Evolutionary conservation across 176 grass and related monocot genomes (phyloP).

Genomic region (Alloteropsis semialata): DNA sequence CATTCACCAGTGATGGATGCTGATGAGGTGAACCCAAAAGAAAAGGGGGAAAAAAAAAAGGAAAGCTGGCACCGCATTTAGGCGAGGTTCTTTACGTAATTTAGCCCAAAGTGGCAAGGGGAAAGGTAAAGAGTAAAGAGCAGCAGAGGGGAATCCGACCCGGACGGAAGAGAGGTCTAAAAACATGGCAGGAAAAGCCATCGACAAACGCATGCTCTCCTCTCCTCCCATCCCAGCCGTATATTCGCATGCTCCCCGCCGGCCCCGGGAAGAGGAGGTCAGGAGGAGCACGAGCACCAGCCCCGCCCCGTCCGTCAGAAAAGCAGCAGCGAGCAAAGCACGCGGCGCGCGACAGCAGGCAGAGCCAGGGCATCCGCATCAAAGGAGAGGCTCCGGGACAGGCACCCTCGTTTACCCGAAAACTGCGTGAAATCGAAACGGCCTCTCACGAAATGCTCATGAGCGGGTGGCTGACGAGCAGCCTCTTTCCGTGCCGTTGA

Average conservation of each 20-base stretch:
- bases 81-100: constrained; percentile 41
- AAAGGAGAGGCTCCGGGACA: background rate
- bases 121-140: constrained; percentile 20
- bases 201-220: background rate
- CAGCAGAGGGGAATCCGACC: constrained; percentile 29
- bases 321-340: constrained; percentile 21
- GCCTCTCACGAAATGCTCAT: constrained; percentile 9
- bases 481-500: constrained; percentile 25
- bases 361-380: background rate
- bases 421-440: background rate
- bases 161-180: constrained; percentile 14
- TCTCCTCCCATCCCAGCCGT: background rate
- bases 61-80: background rate
- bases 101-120: constrained; percentile 35
- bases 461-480: background rate
- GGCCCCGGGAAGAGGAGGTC: background rate
- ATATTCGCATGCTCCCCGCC: constrained; percentile 19
- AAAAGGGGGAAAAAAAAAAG: background rate
- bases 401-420: background rate
- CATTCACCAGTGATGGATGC: background rate
- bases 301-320: constrained; percentile 2
- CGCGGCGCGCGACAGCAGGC: background rate
- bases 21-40: background rate
- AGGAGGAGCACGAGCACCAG: background rate
- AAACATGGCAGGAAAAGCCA: background rate